These are phyloP conservation scores for Fusarium sp. DNA, from an alignment of 2,329 filamentous ascomycete genomes.

Conservation along the genomic window DNA sequence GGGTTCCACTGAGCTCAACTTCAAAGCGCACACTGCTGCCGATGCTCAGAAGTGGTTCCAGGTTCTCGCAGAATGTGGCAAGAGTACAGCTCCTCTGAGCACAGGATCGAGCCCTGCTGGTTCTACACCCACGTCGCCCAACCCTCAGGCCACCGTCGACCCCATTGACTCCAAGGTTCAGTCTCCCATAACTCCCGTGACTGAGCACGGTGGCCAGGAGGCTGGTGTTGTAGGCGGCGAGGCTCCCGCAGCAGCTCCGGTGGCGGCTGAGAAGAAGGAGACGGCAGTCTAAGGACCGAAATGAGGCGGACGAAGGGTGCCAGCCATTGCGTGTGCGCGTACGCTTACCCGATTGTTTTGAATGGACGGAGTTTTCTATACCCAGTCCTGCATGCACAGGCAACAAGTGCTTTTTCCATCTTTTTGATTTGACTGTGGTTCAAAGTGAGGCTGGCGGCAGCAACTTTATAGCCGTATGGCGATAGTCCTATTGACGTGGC, in stretches of 20 bases:
- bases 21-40: slow-evolving; percentile 85
- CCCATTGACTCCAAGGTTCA: slow-evolving; percentile 34
- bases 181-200: slow-evolving; percentile 26
- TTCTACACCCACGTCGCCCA: slow-evolving; percentile 46
- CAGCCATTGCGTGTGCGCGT: slow-evolving; percentile 2
- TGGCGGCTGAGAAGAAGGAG: slow-evolving; percentile 36
- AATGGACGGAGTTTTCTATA: slow-evolving; percentile 24
- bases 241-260: slow-evolving; percentile 32
- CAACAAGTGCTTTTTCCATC: slow-evolving; percentile 6
- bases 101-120: slow-evolving; percentile 38
- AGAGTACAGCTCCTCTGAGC: slow-evolving; percentile 55
- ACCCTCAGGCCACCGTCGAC: slow-evolving; percentile 23
- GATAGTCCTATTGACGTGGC: slow-evolving; percentile 16
- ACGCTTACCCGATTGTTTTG: slow-evolving; percentile 5
- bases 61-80: slow-evolving; percentile 72
- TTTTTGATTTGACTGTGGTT: slow-evolving; percentile 1
- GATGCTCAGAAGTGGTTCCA: slow-evolving; percentile 90
- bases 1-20: slow-evolving; percentile 81
- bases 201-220: slow-evolving; percentile 57
- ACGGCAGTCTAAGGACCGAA: slow-evolving; percentile 25
- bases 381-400: slow-evolving; percentile 20
- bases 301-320: slow-evolving; percentile 34
- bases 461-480: not conserved
- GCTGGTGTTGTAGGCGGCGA: slow-evolving; percentile 55
- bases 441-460: slow-evolving; percentile 33